Conservation (phyloP, 495 filamentous ascomycete genomes). For the Alectoria sarmentosa region DNA sequence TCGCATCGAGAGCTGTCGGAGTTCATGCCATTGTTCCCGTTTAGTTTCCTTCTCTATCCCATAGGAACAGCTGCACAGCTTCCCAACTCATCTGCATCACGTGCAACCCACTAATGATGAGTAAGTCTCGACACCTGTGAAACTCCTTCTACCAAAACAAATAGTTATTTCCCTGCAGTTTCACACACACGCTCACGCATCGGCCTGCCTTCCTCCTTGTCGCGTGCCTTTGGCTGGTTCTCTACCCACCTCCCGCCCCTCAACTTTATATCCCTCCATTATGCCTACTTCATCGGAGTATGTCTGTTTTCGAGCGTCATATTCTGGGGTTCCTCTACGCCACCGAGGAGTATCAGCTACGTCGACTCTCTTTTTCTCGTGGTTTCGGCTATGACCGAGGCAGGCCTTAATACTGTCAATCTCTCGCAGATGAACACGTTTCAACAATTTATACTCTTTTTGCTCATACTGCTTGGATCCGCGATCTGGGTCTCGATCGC, state of each 20-base stretch:
- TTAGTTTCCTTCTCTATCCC: background rate
- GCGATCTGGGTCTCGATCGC: constrained; percentile 58
- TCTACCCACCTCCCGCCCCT: constrained; percentile 41
- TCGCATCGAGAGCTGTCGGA: background rate
- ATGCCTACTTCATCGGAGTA: constrained; percentile 67
- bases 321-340: constrained; percentile 64
- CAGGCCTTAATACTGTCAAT: constrained; percentile 67
- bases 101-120: background rate
- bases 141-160: background rate
- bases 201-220: constrained; percentile 13
- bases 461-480: constrained; percentile 65
- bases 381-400: constrained; percentile 73
- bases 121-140: background rate
- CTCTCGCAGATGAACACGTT: constrained; percentile 65
- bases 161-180: constrained; percentile 2
- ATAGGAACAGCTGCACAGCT: background rate
- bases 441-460: constrained; percentile 70
- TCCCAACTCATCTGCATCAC: background rate
- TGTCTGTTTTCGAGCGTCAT: constrained; percentile 60
- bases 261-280: constrained; percentile 75
- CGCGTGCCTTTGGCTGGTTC: constrained; percentile 15
- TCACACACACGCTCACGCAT: constrained; percentile 8
- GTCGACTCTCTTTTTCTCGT: constrained; percentile 69
- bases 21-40: background rate
- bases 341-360: constrained; percentile 57